Percentiles rank a stretch among this genome's conserved stretches.
These are phyloP conservation scores for Astragalus glycyphyllos DNA, from an alignment of 306 rosid genomes.

Conservation along the genomic window DNA sequence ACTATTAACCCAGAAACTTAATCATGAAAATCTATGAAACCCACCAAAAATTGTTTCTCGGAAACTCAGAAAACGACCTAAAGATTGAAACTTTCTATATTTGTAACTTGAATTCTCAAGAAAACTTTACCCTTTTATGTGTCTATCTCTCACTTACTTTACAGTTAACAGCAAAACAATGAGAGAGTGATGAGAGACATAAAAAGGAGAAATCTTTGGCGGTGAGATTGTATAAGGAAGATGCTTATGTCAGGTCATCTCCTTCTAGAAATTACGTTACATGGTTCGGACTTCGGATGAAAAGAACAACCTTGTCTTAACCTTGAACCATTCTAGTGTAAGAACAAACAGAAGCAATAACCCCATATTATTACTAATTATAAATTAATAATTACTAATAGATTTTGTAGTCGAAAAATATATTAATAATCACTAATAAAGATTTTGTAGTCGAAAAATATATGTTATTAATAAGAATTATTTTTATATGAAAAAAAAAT, in stretches of 20 bases:
- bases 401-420: too few relatives aligned
- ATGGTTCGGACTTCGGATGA: not conserved
- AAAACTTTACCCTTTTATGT: not conserved
- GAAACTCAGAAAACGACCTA: constrained; percentile 14
- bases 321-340: constrained; percentile 30
- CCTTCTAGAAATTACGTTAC: not conserved
- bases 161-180: not conserved
- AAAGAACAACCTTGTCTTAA: constrained; percentile 47
- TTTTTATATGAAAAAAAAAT: too few relatives aligned
- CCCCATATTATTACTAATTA: too few relatives aligned
- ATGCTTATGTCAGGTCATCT: too few relatives aligned
- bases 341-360: not conserved
- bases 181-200: not conserved
- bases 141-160: constrained; percentile 7
- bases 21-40: constrained; percentile 38
- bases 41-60: constrained; percentile 23
- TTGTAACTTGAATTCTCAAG: constrained; percentile 30
- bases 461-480: too few relatives aligned
- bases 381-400: too few relatives aligned
- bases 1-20: constrained; percentile 34
- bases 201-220: constrained; percentile 5
- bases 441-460: too few relatives aligned
- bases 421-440: too few relatives aligned
- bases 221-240: too few relatives aligned
- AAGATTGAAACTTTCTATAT: constrained; percentile 34